A percentile compares a stretch with the other conserved stretches of the same genome.
Evolutionary conservation across 2,329 filamentous ascomycete species (phyloP).

Genomic region (Venturiaceae sp.): DNA sequence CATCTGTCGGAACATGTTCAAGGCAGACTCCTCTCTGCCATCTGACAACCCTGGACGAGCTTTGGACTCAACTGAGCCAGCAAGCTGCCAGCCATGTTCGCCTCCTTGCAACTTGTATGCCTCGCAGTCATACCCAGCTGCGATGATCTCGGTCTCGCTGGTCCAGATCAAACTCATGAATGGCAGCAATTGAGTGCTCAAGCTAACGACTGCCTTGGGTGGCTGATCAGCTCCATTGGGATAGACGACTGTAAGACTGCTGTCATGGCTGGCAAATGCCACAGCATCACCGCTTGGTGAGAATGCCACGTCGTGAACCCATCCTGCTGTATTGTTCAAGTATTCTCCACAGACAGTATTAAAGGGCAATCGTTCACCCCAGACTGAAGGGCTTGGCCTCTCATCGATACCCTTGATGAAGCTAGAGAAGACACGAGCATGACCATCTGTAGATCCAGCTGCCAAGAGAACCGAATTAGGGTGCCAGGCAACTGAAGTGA

Average conservation of each 20-base stretch:
- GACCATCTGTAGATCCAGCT: conserved; percentile 92
- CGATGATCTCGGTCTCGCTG: conserved; percentile 84
- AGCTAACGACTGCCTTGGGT: conserved; percentile 78
- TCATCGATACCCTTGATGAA: conserved; percentile 94
- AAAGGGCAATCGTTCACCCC: conserved; percentile 94
- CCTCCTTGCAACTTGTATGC: conserved; percentile 80
- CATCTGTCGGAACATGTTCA: conserved; percentile 99
- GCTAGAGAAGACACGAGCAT: conserved; percentile 86
- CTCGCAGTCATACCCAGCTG: conserved; percentile 82
- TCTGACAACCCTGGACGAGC: conserved; percentile 47
- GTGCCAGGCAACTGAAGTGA: conserved; percentile 92
- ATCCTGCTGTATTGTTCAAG: conserved; percentile 90
- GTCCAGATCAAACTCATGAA: conserved; percentile 93
- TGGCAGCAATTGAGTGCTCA: conserved; percentile 81
- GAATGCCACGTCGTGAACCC: conserved; percentile 90
- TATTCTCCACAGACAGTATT: conserved; percentile 98
- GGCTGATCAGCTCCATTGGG: conserved; percentile 84
- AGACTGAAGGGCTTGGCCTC: conserved; percentile 74
- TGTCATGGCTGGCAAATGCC: conserved; percentile 91
- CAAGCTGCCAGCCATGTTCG: conserved; percentile 72
- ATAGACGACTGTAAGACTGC: conserved; percentile 93
- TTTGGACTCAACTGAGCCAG: conserved; percentile 62
- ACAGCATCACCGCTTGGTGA: conserved; percentile 88
- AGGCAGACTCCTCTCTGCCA: conserved; percentile 76
- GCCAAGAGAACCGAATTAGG: conserved; percentile 93